Evolutionary conservation across 1,284 basidiomycete genomes (phyloP).

Genomic region (Ganoderma lingzhi): DNA sequence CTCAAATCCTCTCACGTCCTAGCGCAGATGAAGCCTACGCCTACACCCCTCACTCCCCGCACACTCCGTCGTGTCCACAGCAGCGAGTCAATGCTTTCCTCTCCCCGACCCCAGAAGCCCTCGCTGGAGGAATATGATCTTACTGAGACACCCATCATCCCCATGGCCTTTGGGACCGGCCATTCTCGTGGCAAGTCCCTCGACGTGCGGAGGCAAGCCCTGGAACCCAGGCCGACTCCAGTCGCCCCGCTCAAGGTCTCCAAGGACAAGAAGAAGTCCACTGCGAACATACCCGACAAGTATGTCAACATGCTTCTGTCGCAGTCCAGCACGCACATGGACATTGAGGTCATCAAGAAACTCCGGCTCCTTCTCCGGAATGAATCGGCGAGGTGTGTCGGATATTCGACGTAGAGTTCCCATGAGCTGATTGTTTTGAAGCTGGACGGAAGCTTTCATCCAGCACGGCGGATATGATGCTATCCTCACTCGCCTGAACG

Average conservation of each 20-base stretch:
- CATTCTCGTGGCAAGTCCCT: slow-evolving; percentile 37
- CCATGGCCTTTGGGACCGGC: slow-evolving; percentile 19
- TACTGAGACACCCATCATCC: slow-evolving; percentile 18
- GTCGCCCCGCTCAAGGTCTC: slow-evolving; percentile 38
- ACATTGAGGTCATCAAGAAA: slow-evolving; percentile 81
- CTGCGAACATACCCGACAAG: slow-evolving; percentile 56
- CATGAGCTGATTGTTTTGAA: slow-evolving; percentile 35
- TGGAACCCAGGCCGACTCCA: slow-evolving; percentile 36
- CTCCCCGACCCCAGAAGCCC: slow-evolving; percentile 42
- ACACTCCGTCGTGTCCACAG: slow-evolving; percentile 71
- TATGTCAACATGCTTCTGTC: slow-evolving; percentile 71
- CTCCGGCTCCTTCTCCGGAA: slow-evolving; percentile 83
- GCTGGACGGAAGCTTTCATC: slow-evolving; percentile 95
- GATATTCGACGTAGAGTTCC: background rate
- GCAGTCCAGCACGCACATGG: slow-evolving; percentile 73
- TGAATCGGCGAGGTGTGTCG: slow-evolving; percentile 78
- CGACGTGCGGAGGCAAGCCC: slow-evolving; percentile 39
- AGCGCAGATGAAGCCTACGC: slow-evolving; percentile 50
- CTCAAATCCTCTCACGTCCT: slow-evolving; percentile 83
- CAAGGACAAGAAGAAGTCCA: slow-evolving; percentile 53
- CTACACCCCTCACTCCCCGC: slow-evolving; percentile 42
- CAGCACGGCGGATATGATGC: slow-evolving; percentile 86
- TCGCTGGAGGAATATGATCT: slow-evolving; percentile 44
- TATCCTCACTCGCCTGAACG: slow-evolving; percentile 87
- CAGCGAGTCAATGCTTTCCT: slow-evolving; percentile 66